Evolutionary conservation across 805 yeast genomes (phyloP).

Genomic region (Suhomyces sp.): DNA sequence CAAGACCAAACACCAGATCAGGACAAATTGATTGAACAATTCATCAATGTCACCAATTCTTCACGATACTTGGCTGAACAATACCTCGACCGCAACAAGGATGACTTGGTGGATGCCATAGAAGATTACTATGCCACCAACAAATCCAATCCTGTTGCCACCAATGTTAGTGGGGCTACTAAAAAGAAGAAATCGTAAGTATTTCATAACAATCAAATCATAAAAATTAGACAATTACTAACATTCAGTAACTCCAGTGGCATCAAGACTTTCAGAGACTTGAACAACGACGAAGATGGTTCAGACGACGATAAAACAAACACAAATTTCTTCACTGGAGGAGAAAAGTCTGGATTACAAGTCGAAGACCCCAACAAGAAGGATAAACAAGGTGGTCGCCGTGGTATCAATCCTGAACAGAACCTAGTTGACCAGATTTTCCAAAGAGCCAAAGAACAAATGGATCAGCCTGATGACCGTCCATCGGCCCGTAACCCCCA

Average conservation of each 20-base stretch:
- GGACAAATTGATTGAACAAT: constrained; percentile 26
- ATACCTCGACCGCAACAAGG: constrained; percentile 33
- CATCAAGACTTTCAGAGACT: constrained; percentile 38
- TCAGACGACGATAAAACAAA: constrained; percentile 54
- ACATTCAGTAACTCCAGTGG: constrained; percentile 15
- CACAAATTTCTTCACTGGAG: constrained; percentile 61
- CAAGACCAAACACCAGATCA: constrained; percentile 3
- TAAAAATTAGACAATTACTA: background rate
- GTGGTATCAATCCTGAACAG: constrained; percentile 22
- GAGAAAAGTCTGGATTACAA: constrained; percentile 73
- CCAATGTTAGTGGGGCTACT: constrained; percentile 2
- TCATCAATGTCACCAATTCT: constrained; percentile 34
- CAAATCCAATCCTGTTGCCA: constrained; percentile 8
- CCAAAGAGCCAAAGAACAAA: constrained; percentile 53
- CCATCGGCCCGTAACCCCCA: constrained; percentile 28
- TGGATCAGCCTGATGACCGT: constrained; percentile 36
- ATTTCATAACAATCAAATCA: background rate
- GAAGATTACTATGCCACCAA: constrained; percentile 38
- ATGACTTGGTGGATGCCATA: constrained; percentile 38
- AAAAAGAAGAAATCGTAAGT: constrained; percentile 4
- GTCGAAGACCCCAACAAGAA: constrained; percentile 68
- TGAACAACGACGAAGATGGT: constrained; percentile 40
- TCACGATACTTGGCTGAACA: constrained; percentile 38
- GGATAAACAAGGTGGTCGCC: constrained; percentile 17
- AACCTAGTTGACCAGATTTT: constrained; percentile 65